These are phyloP conservation scores for Malus fusca DNA, from an alignment of 306 rosid genomes.

Conservation along the genomic window DNA sequence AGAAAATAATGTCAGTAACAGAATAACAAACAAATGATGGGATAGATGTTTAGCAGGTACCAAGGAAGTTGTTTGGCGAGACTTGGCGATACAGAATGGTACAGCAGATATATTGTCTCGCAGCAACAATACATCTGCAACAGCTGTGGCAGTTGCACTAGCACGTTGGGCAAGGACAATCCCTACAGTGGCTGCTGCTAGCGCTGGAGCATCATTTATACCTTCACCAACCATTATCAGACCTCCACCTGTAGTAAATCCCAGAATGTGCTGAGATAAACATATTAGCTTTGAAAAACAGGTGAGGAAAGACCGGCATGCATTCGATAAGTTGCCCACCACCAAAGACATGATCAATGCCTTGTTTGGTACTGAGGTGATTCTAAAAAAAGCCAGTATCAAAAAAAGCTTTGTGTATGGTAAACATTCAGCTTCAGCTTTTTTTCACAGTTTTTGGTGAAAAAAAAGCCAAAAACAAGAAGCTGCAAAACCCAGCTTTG, in stretches of 20 bases:
- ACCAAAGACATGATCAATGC: neutral
- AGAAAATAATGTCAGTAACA: neutral
- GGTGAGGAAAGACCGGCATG: neutral
- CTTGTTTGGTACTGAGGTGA: no score
- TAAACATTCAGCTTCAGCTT: no score
- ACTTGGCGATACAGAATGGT: slow-evolving; percentile 90
- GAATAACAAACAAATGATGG: neutral
- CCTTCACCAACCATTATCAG: slow-evolving; percentile 98
- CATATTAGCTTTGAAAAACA: neutral
- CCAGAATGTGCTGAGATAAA: neutral
- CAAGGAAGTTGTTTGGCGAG: slow-evolving; percentile 92
- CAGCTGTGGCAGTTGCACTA: slow-evolving; percentile 94
- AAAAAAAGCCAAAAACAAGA: no score
- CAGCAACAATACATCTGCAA: slow-evolving; percentile 83
- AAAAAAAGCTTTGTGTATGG: no score
- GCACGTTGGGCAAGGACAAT: slow-evolving; percentile 96
- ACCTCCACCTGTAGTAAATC: slow-evolving; percentile 65
- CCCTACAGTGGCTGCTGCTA: slow-evolving; percentile 95
- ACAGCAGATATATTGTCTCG: slow-evolving; percentile 79
- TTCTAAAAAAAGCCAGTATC: no score
- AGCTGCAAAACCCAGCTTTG: no score
- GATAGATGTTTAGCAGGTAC: slow-evolving; percentile 25
- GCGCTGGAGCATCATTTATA: slow-evolving; percentile 96
- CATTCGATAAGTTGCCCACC: neutral
- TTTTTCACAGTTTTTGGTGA: no score